Conservation (phyloP, 2,329 filamentous ascomycete species). For the Sporothrix protearum region DNA sequence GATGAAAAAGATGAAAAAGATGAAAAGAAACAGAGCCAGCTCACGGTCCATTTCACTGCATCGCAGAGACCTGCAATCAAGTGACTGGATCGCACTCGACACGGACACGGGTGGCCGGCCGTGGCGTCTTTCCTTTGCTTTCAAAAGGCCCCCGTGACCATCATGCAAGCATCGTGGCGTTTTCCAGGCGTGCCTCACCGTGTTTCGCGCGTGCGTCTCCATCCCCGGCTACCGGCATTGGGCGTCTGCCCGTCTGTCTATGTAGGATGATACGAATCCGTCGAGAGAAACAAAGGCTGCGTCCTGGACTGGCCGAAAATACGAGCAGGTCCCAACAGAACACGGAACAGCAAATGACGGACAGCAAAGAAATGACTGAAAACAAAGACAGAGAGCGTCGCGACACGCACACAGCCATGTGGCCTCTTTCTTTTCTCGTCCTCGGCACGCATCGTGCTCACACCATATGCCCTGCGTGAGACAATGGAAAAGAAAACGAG, state of each 20-base stretch:
- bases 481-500: neutral
- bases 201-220: neutral
- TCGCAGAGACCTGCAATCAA: slow-evolving; percentile 1
- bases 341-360: neutral
- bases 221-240: neutral
- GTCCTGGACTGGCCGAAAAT: neutral
- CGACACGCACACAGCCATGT: neutral
- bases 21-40: neutral
- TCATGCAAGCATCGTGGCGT: slow-evolving; percentile 1
- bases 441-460: neutral
- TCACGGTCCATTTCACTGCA: neutral
- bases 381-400: neutral
- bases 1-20: neutral
- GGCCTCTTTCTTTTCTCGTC: neutral
- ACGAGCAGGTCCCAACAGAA: neutral
- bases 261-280: too few relatives aligned
- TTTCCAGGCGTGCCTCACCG: neutral
- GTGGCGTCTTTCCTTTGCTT: neutral
- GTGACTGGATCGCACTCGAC: slow-evolving; percentile 6
- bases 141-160: neutral
- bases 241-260: neutral
- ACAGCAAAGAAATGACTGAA: too few relatives aligned
- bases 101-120: neutral
- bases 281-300: neutral
- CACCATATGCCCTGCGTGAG: neutral